Base-by-base conservation (phyloP, 108 stramenopile species). In the Nannochloropsis salina region DNA sequence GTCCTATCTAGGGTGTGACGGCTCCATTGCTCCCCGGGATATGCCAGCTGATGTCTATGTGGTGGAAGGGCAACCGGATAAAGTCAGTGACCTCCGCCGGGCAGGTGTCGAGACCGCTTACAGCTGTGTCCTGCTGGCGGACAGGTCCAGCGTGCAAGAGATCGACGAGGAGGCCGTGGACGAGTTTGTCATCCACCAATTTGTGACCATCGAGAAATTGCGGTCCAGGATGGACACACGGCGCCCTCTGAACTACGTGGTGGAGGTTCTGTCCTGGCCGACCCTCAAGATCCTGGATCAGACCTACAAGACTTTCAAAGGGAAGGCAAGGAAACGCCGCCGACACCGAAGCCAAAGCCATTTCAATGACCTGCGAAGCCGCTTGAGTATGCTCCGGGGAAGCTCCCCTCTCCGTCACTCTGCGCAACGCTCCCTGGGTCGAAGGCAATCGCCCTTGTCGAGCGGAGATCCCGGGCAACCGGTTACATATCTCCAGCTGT, bases 241-340 rank as follows among this genome's bases (percentile, higher is more conserved):
- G 61, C 61, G 61, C 20, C 61, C 61, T 3, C 61, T 74, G 0
- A 74, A 74, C n/a, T 74, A 74, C 61, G 61, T 74, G 20, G 61
- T 74, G 20, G 61, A 74, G 6, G 61, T 74, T n/a, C 2, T 74
- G 61, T 74, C 61, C 61, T 74, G 61, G 61, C 61, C 61, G 2
- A 74, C 61, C 61, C 61, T 74, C 61, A 74, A 74, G 61, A 74
- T 74, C n/a, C n/a, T 74, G 61, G 61, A 74, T 74, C 61, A 74
- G 61, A 74, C 61, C 15, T 74, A 74, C 61, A 74, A 74, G n/a
- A 74, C 61, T n/a, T 74, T 74, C 8, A 74, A 74, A n/a, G 61
- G 61, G 20, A 74, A 74, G 61, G 61, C 61, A 15, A 74, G n/a
- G 61, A 74, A 74, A n/a, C 61, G n/a, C 61, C 61, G 61, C 61